Base-by-base conservation (phyloP, 2,329 filamentous ascomycete genomes). In the Aspergillus fumigatiaffinis region DNA sequence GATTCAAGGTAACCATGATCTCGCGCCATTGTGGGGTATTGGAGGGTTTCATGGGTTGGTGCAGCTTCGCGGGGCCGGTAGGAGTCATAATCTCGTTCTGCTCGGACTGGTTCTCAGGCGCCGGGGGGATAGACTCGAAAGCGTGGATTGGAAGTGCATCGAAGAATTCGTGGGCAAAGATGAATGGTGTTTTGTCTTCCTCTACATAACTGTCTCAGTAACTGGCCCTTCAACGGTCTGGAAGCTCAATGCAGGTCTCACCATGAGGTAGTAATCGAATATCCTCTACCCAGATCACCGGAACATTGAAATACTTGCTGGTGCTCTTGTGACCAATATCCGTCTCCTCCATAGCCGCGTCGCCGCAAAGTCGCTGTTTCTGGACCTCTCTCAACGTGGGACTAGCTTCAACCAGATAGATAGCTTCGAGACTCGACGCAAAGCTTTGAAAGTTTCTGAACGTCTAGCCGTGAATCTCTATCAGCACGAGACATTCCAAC, bases 101-200 rank as follows among this genome's bases (percentile, higher is more conserved):
- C n/a, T 80, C 72, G 4, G 76, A 69, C 41, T 80, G 60, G 65
- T 75, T 63, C 56, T 80, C 69, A 41, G 77, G 72, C 14, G 77
- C 72, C 61, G 78, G 77, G 48, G 82, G 73, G 52, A 93, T 82
- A 14, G 90, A 88, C 73, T 97, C 89, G 72, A 99, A 99, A 59
- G 91, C 87, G 73, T 99, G 92, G 65, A 99, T 97, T 35, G 94
- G 94, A 0, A 99, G 86, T 2, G 94, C 94, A 66, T 99, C 94
- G 77, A 99, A 99, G 80, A 99, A 97, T 72, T 99, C 94, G 73
- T 99, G 94, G 4, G 94, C 94, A 51, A 97, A 85, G 59, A 99
- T 96, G 73, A 97, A 95, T 0, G 94, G 93, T 23, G 87, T 90
- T 70, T 89, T 90, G 59, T 83, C 81, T 23, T 85, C 76, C 59